Percentiles rank a stretch among this genome's conserved stretches.
Evolutionary conservation across 441 rosid genomes (phyloP).

Genomic region (Adansonia rubrostipa): DNA sequence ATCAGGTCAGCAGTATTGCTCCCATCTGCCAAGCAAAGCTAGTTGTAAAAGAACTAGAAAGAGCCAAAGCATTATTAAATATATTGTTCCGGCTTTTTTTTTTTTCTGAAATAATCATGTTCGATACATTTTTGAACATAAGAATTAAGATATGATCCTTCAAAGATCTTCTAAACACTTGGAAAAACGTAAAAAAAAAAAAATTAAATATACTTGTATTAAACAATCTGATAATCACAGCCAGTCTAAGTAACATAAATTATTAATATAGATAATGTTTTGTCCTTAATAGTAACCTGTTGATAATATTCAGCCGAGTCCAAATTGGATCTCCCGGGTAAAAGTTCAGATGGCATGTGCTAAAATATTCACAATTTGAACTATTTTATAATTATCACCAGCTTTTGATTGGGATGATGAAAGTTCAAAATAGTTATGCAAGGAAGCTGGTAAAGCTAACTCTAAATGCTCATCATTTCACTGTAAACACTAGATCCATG

Average conservation of each 20-base stretch:
- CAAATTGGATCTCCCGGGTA: background rate
- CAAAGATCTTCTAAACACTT: no score
- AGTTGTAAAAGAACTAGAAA: background rate
- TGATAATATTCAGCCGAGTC: background rate
- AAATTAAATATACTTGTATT: no score
- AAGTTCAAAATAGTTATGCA: background rate
- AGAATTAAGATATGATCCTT: no score
- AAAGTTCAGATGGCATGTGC: background rate
- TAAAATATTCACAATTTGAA: background rate
- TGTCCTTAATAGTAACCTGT: no score
- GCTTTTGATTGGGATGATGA: no score
- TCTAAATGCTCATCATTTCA: constrained; percentile 4
- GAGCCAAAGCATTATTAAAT: background rate
- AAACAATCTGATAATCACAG: no score
- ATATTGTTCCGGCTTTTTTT: no score
- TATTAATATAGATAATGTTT: no score
- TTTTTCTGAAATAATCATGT: no score
- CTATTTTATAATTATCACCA: background rate
- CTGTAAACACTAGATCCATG: constrained; percentile 7
- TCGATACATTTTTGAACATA: no score
- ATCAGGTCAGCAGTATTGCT: background rate
- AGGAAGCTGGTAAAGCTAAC: background rate
- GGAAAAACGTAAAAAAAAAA: no score
- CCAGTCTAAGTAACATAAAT: no score
- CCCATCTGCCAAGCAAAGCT: background rate